Base-by-base conservation (phyloP, 345 rosid species). In the Zanthoxylum bungeanum region DNA sequence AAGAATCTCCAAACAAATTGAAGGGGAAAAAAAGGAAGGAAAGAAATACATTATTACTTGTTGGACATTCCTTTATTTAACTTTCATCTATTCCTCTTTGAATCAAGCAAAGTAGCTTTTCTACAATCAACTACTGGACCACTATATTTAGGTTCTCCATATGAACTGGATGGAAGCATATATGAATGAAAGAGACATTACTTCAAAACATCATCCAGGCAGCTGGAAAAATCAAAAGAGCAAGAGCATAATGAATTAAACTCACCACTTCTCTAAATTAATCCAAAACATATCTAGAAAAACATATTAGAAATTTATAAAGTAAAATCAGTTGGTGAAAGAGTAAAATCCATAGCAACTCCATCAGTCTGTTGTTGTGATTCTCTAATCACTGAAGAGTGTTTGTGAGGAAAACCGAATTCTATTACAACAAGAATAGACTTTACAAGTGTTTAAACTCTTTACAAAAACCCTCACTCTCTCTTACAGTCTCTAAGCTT, bases 271-370 rank as follows among this genome's bases (percentile, higher is more conserved):
- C n/a, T n/a, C n/a, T n/a, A n/a, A n/a, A n/a, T n/a, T n/a, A n/a
- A n/a, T n/a, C n/a, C n/a, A n/a, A n/a, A n/a, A n/a, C n/a, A n/a
- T n/a, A n/a, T n/a, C n/a, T n/a, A n/a, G n/a, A n/a, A n/a, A n/a
- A n/a, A n/a, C n/a, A n/a, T n/a, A n/a, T n/a, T n/a, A n/a, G n/a
- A n/a, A n/a, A n/a, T n/a, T n/a, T n/a, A n/a, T n/a, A n/a, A n/a
- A n/a, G n/a, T n/a, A n/a, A n/a, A 78, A 17, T 73, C 75, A 70
- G 73, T 72, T 52, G 86, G 83, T 4, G 85, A 78, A 58, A 79
- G 73, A 5, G 73, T 70, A 72, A 76, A 70, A 58, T 78, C 83
- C 83, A 75, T 65, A 10, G 81, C 75, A 17, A 74, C 67, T 59
- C 75, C 78, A 60, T 76, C 85, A 37, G 65, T 77, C 60, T 82